phyloP scores from a whole-genome alignment of 768 basidiomycete species.

The Boletus rubroflammeus region DNA sequence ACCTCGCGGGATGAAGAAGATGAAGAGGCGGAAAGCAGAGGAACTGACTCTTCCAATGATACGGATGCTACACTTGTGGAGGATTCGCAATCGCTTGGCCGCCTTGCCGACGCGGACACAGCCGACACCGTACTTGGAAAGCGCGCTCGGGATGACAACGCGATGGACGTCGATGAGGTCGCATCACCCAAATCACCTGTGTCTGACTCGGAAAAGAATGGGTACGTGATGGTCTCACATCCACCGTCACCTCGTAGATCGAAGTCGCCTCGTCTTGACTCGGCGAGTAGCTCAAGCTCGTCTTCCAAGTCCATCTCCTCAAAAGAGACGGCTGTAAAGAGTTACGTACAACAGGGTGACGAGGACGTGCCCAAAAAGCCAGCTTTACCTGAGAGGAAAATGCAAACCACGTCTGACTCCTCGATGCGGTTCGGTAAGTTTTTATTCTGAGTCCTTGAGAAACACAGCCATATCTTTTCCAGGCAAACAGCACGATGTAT shows the following conservation, averaged over 20 bases:
- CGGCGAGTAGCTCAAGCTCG: conserved; percentile 30
- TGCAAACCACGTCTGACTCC: conserved; percentile 57
- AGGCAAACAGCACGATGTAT: conserved; percentile 97
- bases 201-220: conserved; percentile 40
- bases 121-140: conserved; percentile 66
- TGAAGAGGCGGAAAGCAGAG: conserved; percentile 67
- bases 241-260: conserved; percentile 35
- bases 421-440: conserved; percentile 86
- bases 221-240: conserved; percentile 40
- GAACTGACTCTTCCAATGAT: conserved; percentile 80
- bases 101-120: conserved; percentile 28
- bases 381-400: conserved; percentile 53
- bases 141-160: conserved; percentile 49
- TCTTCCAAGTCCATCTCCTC: conserved; percentile 21
- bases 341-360: conserved; percentile 16
- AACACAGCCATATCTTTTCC: conserved; percentile 2
- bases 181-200: conserved; percentile 28
- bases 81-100: conserved; percentile 44
- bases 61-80: conserved; percentile 88
- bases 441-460: not conserved
- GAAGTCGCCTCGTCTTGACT: conserved; percentile 33
- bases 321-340: conserved; percentile 33
- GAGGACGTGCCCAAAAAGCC: conserved; percentile 43
- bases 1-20: conserved; percentile 90
- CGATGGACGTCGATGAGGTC: conserved; percentile 53